Base-by-base conservation (phyloP, 495 filamentous ascomycete species). In the Cryomyces antarcticus region DNA sequence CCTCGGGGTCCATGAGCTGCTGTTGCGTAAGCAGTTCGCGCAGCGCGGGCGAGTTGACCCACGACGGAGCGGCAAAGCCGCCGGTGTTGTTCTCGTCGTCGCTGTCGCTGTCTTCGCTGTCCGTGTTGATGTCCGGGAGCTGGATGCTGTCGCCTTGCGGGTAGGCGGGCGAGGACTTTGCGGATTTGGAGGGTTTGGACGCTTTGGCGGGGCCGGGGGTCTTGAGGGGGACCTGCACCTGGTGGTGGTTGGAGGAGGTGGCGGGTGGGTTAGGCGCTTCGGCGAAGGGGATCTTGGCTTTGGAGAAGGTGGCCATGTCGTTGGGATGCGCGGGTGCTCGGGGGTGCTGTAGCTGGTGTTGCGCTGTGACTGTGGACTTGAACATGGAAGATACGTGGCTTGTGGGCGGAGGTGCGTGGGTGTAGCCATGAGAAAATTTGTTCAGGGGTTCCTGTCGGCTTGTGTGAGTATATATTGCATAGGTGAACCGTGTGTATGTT, bases 231-330 rank as follows among this genome's bases (percentile, higher is more conserved):
- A 24, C 17, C 17, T 24, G 17, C 41, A 4, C 43, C 41, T 7
- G 36, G 10, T 30, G 42, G 28, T 11, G 42, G 7, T 33, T 9
- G 11, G 10, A 49, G 31, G 40, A 49, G 43, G 77, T 70, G 39
- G 78, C 80, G 7, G 53, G 48, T 6, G 57, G 54, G 31, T 62
- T 60, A 17, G 52, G 40, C n/a, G 52, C 48, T 30, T 82, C 70
- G 10, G 82, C 85, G 55, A 96, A 95, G 7, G 81, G 77, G 45
- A 96, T 94, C 39, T 82, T 78, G n/a, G 75, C 80, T 57, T 78
- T 93, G 6, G 82, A 76, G 43, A 83, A 72, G 53, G 88, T 83
- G 37, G 76, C 69, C 71, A 85, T 82, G 49, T 88, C 82, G 43
- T 80, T 63, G 0, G 78, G 75, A 41, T 82, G 74, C 11, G 61